Conservation (phyloP, 805 yeast genomes). For the Tetrapisispora phaffii region DNA sequence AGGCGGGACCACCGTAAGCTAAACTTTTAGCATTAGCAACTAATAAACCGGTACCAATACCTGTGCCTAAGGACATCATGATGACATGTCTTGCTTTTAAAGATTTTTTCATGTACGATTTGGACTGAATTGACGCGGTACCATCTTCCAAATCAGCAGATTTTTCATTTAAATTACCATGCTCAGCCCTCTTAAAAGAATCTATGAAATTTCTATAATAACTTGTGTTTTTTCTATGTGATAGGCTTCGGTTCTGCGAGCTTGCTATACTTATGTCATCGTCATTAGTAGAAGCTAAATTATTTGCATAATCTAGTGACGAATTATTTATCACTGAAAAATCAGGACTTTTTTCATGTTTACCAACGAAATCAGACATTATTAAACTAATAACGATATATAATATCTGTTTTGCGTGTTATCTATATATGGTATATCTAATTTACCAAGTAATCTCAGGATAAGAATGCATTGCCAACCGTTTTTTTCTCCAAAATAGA, state of each 20-base stretch:
- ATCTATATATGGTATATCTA: no score
- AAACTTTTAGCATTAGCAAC: slow-evolving; percentile 45
- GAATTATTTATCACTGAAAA: neutral
- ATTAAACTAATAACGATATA: neutral
- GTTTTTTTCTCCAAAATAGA: no score
- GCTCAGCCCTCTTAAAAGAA: slow-evolving; percentile 18
- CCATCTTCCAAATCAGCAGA: slow-evolving; percentile 9
- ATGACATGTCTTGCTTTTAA: slow-evolving; percentile 41
- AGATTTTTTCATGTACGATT: slow-evolving; percentile 10
- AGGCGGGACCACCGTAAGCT: slow-evolving; percentile 37
- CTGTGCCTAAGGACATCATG: slow-evolving; percentile 74
- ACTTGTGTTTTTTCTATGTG: neutral
- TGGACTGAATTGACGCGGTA: slow-evolving; percentile 6
- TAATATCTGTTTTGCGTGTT: no score
- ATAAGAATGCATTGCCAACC: no score
- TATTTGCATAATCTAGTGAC: neutral
- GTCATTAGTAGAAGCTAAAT: neutral
- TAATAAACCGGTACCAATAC: slow-evolving; percentile 66
- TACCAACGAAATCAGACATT: neutral
- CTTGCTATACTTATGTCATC: neutral
- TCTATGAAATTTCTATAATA: slow-evolving; percentile 10
- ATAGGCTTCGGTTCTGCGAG: neutral
- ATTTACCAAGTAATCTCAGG: no score
- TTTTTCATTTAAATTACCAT: neutral
- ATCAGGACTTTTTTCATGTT: slow-evolving; percentile 3